Evolutionary conservation across 2,329 filamentous ascomycete species (phyloP), one percentile per base, ranked within the genome.

Genomic region (Amauroascus niger): DNA sequence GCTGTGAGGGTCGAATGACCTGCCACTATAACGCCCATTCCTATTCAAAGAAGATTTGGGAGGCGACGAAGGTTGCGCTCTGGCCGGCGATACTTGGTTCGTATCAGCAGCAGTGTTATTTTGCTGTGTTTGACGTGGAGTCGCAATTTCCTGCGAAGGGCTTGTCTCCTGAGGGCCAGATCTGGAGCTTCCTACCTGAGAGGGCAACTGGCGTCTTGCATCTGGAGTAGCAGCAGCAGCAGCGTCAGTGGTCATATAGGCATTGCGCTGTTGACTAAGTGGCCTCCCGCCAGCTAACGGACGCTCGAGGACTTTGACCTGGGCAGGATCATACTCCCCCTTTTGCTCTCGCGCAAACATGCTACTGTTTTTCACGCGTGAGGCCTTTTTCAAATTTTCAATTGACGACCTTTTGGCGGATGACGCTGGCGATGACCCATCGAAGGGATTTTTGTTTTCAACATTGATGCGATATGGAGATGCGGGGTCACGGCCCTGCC

Each of bases 341-440:
- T 90, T 90, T 66, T 89, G 86, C 72, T 96, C 90, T 53, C 90
- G 85, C 40, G 88, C 89, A 67, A 95, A 88, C 78, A 97, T 96
- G 73, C 85, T 95, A 79, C 91, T 96, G 75, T 95, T 97, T 78
- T 91, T 95, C 64, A 98, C 93, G 57, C 93, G 86, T 53, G 91
- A 95, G 30, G 89, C 90, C 68, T 85, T 88, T 74, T 96, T 94
- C 56, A 98, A 79, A 65, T 90, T 90, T 78, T 98, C 93, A 61
- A 98, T 90, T 16, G 91, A 97, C 44, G 88, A 87, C 66, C 91
- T 84, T 64, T 88, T 86, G 20, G 87, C 83, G 44, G 51, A 52
- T 7, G 85, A 84, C 6, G 84, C 81, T 9, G 86, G 82, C 41
- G 79, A 76, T 49, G 81, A 77, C 55, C 79, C 76, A 59, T 81